Base-by-base conservation (phyloP, 2,329 filamentous ascomycete genomes). In the Colletotrichum sojae region DNA sequence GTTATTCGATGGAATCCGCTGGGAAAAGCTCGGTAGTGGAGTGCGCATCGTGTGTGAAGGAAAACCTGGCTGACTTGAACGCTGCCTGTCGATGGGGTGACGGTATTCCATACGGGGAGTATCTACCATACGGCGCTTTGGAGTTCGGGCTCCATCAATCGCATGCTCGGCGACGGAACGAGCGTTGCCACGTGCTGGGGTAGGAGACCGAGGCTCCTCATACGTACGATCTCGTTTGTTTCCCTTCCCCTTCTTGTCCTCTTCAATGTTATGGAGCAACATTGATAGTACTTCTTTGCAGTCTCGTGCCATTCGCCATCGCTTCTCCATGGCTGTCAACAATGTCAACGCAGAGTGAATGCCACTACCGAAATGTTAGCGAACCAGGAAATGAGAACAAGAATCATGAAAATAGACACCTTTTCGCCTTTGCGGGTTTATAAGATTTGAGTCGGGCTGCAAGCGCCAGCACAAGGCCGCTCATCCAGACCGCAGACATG, bases 401-500 rank as follows among this genome's bases (percentile, higher is more conserved):
- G 5, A 31, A 20, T 1, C 15, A 8, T 6, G 9, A 27, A 9
- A 5, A 4, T 5, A 58, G 66, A 15, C 6, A 71, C 66, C 51
- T 12, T 51, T 22, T 56, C 2, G 62, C 61, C 13, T 56, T 66
- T 6, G 20, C 2, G 6, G 48, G 5, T 15, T 31, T 60, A n/a
- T 52, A 57, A 16, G 54, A 40, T 16, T 60, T 59, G 27, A 71
- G 49, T 10, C 67, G 61, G 20, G 49, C 39, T 36, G 78, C 77
- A 65, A 80, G 80, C 2, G 78, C 77, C 8, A 81, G 69, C 5
- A 80, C 76, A 1, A 81, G 72, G 8, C 80, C 79, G 6, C 78
- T 75, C 77, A 80, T 81, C 79, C 79, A 81, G 0, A 74, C 71
- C 1, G 78, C 76, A 0, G 79, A 78, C 27, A 81, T 71, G 12